phyloP scores from a whole-genome alignment of 2,329 filamentous ascomycete species.

The Xylaria sp. region DNA sequence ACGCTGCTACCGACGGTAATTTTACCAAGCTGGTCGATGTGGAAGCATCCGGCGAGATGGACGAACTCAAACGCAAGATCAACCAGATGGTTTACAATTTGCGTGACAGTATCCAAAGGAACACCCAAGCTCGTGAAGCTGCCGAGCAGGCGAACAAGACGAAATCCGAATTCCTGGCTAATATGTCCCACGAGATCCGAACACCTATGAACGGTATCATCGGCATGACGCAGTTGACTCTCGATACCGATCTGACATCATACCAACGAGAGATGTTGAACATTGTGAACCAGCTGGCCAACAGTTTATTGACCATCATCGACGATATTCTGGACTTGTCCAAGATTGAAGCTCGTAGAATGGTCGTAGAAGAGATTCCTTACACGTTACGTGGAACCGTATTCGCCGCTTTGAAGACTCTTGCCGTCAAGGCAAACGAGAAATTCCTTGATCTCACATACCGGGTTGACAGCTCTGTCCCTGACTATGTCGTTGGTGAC shows the following conservation, averaged over 20 bases:
- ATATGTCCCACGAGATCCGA: slow-evolving; percentile 98
- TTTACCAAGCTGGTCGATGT: slow-evolving; percentile 97
- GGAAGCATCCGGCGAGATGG: slow-evolving; percentile 97
- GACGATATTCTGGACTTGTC: slow-evolving; percentile 73
- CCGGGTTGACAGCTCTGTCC: slow-evolving; percentile 86
- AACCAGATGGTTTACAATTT: slow-evolving; percentile 98
- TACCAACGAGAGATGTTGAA: slow-evolving; percentile 98
- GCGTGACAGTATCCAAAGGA: slow-evolving; percentile 91
- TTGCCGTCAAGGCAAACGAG: slow-evolving; percentile 96
- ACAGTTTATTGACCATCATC: slow-evolving; percentile 94
- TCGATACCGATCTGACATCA: slow-evolving; percentile 90
- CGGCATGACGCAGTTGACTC: slow-evolving; percentile 92
- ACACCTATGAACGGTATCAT: slow-evolving; percentile 98
- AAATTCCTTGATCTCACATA: slow-evolving; percentile 90
- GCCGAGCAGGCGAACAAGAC: slow-evolving; percentile 96
- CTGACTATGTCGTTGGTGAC: slow-evolving; percentile 92
- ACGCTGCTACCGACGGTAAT: slow-evolving; percentile 91
- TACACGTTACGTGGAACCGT: slow-evolving; percentile 92
- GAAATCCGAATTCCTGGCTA: slow-evolving; percentile 96
- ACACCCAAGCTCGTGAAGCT: slow-evolving; percentile 90
- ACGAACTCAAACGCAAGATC: slow-evolving; percentile 97
- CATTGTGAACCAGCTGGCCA: slow-evolving; percentile 93
- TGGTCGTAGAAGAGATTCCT: slow-evolving; percentile 97
- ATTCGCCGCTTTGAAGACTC: slow-evolving; percentile 93
- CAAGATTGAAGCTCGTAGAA: slow-evolving; percentile 89